Percentiles rank a stretch among this genome's conserved stretches.
Evolutionary conservation across 306 rosid genomes (phyloP).

Genomic region (Ziziphus jujuba): DNA sequence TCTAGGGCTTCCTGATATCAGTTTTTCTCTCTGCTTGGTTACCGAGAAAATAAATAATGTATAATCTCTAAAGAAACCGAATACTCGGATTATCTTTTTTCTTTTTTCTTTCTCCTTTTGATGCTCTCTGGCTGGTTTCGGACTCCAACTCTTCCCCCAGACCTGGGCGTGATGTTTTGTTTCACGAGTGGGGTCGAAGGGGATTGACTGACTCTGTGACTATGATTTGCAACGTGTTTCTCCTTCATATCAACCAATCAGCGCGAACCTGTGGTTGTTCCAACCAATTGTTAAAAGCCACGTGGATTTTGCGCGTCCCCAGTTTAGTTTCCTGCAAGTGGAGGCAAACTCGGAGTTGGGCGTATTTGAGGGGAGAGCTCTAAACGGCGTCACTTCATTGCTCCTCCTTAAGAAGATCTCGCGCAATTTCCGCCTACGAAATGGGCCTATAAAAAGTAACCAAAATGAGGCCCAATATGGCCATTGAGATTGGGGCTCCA

Average conservation of each 20-base stretch:
- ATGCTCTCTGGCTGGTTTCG: not conserved
- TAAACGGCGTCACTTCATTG: not conserved
- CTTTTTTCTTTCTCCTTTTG: not conserved
- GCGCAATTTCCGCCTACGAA: not conserved
- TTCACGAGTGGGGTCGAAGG: conserved; percentile 25
- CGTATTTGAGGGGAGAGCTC: too few relatives aligned
- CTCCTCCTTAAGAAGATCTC: not conserved
- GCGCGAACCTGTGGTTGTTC: conserved; percentile 13
- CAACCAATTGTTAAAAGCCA: conserved; percentile 34
- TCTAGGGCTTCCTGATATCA: conserved; percentile 2
- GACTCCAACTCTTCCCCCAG: conserved; percentile 17
- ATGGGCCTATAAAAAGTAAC: too few relatives aligned
- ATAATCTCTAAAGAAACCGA: too few relatives aligned
- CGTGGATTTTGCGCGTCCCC: not conserved
- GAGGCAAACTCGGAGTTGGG: not conserved
- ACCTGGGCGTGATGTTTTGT: conserved; percentile 29
- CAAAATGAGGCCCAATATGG: too few relatives aligned
- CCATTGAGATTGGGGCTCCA: too few relatives aligned
- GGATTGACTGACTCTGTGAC: conserved; percentile 15
- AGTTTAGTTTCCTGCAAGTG: not conserved
- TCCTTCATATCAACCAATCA: conserved; percentile 55
- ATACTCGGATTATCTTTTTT: not conserved
- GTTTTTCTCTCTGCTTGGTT: conserved; percentile 13
- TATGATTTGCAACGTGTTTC: conserved; percentile 63
- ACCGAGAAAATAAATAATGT: conserved; percentile 10